phyloP scores from a whole-genome alignment of 116 monocot species.

The Posidonia oceanica region DNA sequence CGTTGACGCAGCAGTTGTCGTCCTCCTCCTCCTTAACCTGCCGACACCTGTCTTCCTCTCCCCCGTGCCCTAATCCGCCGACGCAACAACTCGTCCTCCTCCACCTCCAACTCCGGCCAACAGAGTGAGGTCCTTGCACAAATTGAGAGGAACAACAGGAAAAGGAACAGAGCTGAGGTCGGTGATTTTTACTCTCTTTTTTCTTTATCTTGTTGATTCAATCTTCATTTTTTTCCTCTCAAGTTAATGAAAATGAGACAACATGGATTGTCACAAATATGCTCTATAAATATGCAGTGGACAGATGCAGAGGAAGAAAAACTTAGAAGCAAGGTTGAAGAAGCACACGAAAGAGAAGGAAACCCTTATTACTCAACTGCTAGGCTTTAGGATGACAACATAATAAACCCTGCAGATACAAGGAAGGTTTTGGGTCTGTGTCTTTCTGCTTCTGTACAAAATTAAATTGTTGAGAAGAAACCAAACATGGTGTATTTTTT shows the following conservation, averaged over 20 bases:
- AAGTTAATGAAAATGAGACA: no score
- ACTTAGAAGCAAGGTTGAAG: constrained; percentile 66
- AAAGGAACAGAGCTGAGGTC: constrained; percentile 72
- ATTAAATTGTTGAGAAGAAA: constrained; percentile 39
- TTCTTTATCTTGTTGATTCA: background rate
- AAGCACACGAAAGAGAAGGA: constrained; percentile 87
- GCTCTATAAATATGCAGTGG: constrained; percentile 42
- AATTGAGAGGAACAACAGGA: constrained; percentile 81
- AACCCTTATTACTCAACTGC: constrained; percentile 95
- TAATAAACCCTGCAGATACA: constrained; percentile 90
- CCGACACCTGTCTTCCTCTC: no score
- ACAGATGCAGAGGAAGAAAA: constrained; percentile 58
- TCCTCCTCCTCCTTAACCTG: no score
- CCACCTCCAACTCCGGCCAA: no score
- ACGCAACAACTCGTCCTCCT: no score
- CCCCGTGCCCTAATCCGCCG: no score
- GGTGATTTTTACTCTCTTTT: background rate
- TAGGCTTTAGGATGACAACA: constrained; percentile 95
- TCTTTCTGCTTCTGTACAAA: constrained; percentile 49
- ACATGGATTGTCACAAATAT: background rate
- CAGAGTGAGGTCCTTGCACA: constrained; percentile 52
- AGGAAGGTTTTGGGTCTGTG: constrained; percentile 75
- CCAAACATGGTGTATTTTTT: constrained; percentile 90
- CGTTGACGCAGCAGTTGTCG: no score
- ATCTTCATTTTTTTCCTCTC: background rate